Evolutionary conservation across 345 rosid species (phyloP), one percentile per base, ranked within the genome.

Genomic region (Raphanus raphanistrum): DNA sequence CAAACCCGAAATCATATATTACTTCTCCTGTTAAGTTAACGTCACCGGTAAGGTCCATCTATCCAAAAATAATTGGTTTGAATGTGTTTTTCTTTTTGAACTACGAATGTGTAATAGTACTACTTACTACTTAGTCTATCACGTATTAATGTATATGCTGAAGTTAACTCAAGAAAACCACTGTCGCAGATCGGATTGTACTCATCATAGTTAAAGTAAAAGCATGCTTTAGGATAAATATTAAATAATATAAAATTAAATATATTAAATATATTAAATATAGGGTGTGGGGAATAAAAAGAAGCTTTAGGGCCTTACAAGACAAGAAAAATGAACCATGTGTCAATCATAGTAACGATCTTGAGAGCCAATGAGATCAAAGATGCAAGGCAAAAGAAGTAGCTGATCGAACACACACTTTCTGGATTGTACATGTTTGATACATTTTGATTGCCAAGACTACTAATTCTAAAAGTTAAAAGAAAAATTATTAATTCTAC

Each of bases 281-380:
- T 29, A 68, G 70, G 41, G 60, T 71, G 80, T 70, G 80, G 72
- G 62, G 81, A 80, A 72, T 76, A 71, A 59, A 76, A 59, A 60
- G 25, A 70, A 63, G 27, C 76, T 76, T 75, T 54, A 32, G 62
- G 71, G 50, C 54, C 43, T 58, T 41, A 69, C 27, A 33, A 63
- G 60, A 32, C 69, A 71, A 66, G 63, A 74, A 66, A 43, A 58
- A 33, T 11, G 63, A 36, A 68, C 76, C 78, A 73, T 27, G 82
- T 73, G 82, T 73, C 82, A 79, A 68, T 73, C 78, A 73, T 68
- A 55, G 71, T 73, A 68, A 63, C 82, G 75, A 73, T 73, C 66
- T 41, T 52, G 38, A 73, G 70, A 63, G 57, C 82, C 75, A 79
- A 79, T 79, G 70, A 73, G 74, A 48, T 29, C 69, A 33, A 66